These are phyloP conservation scores for Thermochaetoides dissita DNA, from an alignment of 2,329 filamentous ascomycete genomes.

Conservation along the genomic window DNA sequence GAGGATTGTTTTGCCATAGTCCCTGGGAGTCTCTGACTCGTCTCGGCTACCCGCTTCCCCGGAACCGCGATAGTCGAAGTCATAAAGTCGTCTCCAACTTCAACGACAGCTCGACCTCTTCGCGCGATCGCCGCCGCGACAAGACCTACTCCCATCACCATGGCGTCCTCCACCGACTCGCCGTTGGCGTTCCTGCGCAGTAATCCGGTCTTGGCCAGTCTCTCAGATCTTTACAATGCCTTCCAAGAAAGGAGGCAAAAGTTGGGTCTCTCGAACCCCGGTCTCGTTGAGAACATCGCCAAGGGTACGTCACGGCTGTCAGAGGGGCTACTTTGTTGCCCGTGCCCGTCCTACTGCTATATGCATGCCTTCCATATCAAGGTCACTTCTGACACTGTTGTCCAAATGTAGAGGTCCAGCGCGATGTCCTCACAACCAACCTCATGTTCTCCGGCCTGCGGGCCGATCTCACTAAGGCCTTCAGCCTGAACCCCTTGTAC, in stretches of 20 bases:
- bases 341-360: not conserved
- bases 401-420: conserved; percentile 57
- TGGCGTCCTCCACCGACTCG: conserved; percentile 35
- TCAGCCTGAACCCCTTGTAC: conserved; percentile 70
- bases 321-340: too few relatives aligned
- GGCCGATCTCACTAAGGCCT: conserved; percentile 91
- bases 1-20: too few relatives aligned
- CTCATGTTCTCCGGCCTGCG: conserved; percentile 93
- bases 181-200: conserved; percentile 54
- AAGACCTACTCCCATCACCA: conserved; percentile 21
- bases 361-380: not conserved
- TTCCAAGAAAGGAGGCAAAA: conserved; percentile 78
- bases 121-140: conserved; percentile 1
- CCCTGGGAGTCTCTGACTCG: too few relatives aligned
- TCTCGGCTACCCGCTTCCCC: too few relatives aligned
- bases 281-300: conserved; percentile 71
- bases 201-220: conserved; percentile 55
- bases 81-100: not conserved
- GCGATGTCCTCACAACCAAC: conserved; percentile 92
- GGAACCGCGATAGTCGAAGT: too few relatives aligned
- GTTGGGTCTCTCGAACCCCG: conserved; percentile 82
- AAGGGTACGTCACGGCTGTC: conserved; percentile 26
- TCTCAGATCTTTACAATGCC: conserved; percentile 65
- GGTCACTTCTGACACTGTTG: conserved; percentile 3
- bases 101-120: not conserved